A percentile compares a stretch with the other conserved stretches of the same genome.
phyloP scores from a whole-genome alignment of 2,329 filamentous ascomycete genomes.

The Ceratocystis huliohia region DNA sequence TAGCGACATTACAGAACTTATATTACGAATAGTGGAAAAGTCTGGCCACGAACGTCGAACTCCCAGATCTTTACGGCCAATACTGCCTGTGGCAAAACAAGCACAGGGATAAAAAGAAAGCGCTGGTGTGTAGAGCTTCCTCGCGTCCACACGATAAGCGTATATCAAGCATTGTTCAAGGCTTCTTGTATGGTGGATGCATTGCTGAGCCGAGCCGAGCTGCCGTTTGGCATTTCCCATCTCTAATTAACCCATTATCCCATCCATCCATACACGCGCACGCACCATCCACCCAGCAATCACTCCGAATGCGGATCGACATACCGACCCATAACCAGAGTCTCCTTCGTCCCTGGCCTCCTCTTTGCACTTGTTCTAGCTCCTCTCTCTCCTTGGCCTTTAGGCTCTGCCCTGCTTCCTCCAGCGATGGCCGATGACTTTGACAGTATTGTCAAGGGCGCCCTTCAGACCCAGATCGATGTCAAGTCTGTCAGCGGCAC shows the following conservation, averaged over 20 bases:
- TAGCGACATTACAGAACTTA: neutral
- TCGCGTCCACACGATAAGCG: neutral
- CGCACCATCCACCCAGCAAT: neutral
- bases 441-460: constrained; percentile 87
- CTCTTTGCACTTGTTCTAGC: neutral
- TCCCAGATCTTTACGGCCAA: neutral
- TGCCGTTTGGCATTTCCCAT: neutral
- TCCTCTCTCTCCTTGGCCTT: neutral
- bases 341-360: neutral
- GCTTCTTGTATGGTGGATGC: neutral
- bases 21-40: neutral
- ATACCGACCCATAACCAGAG: neutral
- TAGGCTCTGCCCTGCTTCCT: neutral
- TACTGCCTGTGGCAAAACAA: neutral
- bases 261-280: neutral
- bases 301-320: constrained; percentile 5
- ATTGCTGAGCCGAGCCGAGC: neutral
- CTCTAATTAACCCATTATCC: neutral
- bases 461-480: constrained; percentile 51
- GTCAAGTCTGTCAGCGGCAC: constrained; percentile 25
- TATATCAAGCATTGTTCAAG: neutral
- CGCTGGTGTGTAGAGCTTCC: neutral
- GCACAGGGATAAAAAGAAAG: neutral
- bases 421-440: constrained; percentile 29
- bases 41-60: neutral